A percentile compares a stretch with the other conserved stretches of the same genome.
phyloP scores from a whole-genome alignment of 352 stramenopile genomes.

The Phytopythium kandeliae region DNA sequence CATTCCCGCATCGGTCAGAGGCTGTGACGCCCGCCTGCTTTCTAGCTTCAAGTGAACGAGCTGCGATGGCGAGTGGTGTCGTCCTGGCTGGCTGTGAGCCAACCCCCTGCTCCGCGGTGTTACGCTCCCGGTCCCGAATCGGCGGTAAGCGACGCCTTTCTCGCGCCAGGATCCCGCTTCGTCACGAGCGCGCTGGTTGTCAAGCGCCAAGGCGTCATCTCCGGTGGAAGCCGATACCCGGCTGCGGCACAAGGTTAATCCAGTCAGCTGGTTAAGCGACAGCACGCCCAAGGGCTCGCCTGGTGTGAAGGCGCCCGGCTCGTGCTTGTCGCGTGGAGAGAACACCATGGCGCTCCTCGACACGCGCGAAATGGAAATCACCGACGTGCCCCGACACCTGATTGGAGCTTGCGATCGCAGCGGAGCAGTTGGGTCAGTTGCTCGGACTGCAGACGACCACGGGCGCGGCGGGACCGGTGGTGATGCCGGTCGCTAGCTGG shows the following conservation, averaged over 20 bases:
- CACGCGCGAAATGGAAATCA: neutral
- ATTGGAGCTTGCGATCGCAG: neutral
- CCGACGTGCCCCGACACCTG: neutral
- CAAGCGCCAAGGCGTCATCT: neutral
- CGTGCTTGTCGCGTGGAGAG: neutral
- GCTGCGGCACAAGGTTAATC: too few relatives aligned
- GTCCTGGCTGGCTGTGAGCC: neutral
- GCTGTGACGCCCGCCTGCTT: conserved; percentile 5
- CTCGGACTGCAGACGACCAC: too few relatives aligned
- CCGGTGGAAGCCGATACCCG: neutral
- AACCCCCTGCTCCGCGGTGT: neutral
- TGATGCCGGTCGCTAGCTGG: too few relatives aligned
- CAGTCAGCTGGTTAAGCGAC: neutral
- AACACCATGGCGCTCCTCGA: neutral
- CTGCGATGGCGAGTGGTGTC: neutral
- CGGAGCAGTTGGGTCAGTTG: too few relatives aligned
- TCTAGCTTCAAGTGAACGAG: conserved; percentile 5
- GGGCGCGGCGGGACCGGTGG: too few relatives aligned
- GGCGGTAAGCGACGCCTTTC: neutral
- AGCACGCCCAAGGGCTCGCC: neutral
- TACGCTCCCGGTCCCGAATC: neutral
- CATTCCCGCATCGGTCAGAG: neutral
- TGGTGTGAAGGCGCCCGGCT: neutral
- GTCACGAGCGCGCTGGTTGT: neutral
- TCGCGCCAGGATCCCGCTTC: neutral